Conservation (phyloP, 768 basidiomycete genomes). For the Auriculariales sp. region DNA sequence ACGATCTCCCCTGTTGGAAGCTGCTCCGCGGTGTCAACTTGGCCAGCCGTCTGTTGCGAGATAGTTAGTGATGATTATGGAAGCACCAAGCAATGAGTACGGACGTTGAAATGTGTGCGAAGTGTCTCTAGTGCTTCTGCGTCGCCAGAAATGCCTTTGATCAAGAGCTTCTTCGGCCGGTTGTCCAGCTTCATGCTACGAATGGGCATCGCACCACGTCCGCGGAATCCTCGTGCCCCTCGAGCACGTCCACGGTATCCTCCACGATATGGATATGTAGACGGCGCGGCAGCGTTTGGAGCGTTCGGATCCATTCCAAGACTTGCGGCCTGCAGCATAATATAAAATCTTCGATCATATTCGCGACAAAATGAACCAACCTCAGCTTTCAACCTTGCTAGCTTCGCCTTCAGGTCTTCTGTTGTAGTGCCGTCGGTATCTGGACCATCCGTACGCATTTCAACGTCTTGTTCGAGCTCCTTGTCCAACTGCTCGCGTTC, state of each 20-base stretch:
- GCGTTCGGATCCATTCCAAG: slow-evolving; percentile 41
- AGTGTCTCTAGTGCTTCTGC: slow-evolving; percentile 35
- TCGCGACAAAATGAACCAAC: slow-evolving; percentile 22
- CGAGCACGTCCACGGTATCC: slow-evolving; percentile 48
- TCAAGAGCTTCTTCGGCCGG: slow-evolving; percentile 62
- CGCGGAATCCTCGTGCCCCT: slow-evolving; percentile 43
- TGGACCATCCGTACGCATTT: slow-evolving; percentile 19
- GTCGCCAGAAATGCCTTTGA: slow-evolving; percentile 47
- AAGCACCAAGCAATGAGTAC: slow-evolving; percentile 4
- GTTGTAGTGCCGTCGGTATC: slow-evolving; percentile 32
- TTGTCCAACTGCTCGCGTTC: slow-evolving; percentile 62
- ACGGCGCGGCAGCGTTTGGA: slow-evolving; percentile 23
- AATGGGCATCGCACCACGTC: slow-evolving; percentile 36
- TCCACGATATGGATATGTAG: slow-evolving; percentile 30
- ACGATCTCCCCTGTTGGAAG: slow-evolving; percentile 43
- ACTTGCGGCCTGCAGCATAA: slow-evolving; percentile 44
- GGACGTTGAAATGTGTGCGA: slow-evolving; percentile 74
- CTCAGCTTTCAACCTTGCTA: slow-evolving; percentile 70
- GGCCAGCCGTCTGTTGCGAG: slow-evolving; percentile 47
- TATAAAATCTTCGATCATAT: not conserved
- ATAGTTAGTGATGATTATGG: not conserved
- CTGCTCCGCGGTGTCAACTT: slow-evolving; percentile 48
- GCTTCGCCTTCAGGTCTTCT: slow-evolving; percentile 56
- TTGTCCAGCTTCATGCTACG: slow-evolving; percentile 83
- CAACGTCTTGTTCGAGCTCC: slow-evolving; percentile 50